These are phyloP conservation scores for Lichtheimia ramosa DNA, from an alignment of 371 early-diverging fungal genomes.

Conservation along the genomic window DNA sequence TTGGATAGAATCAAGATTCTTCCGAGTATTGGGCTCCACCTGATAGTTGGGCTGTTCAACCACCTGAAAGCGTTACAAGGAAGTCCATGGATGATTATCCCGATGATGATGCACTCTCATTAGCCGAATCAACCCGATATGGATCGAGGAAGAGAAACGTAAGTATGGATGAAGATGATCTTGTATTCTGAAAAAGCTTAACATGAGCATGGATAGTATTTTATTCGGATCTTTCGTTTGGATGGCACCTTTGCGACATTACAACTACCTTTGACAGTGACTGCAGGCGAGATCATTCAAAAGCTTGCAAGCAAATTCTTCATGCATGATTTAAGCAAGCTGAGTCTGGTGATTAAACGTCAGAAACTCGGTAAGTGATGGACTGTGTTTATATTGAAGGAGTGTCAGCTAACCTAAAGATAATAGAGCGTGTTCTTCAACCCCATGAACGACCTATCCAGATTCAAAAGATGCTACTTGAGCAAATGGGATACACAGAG, in stretches of 20 bases:
- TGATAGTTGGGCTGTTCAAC: slow-evolving; percentile 75
- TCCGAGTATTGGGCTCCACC: slow-evolving; percentile 63
- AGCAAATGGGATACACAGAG: slow-evolving; percentile 79
- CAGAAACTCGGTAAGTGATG: slow-evolving; percentile 52
- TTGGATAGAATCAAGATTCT: neutral
- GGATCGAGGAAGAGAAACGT: slow-evolving; percentile 30
- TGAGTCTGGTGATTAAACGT: slow-evolving; percentile 64
- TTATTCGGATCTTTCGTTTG: slow-evolving; percentile 63
- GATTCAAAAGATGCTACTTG: slow-evolving; percentile 65
- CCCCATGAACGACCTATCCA: slow-evolving; percentile 71
- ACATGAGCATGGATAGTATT: slow-evolving; percentile 24
- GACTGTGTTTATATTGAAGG: neutral
- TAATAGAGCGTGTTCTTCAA: slow-evolving; percentile 63
- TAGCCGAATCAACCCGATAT: slow-evolving; percentile 25
- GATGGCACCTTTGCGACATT: slow-evolving; percentile 80
- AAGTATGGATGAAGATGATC: neutral
- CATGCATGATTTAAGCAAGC: slow-evolving; percentile 68
- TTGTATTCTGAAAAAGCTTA: neutral
- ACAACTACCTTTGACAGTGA: slow-evolving; percentile 61
- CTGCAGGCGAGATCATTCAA: slow-evolving; percentile 70
- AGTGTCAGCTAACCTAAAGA: neutral
- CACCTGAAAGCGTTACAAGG: slow-evolving; percentile 25
- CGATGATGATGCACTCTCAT: slow-evolving; percentile 39
- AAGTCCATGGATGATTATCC: slow-evolving; percentile 24
- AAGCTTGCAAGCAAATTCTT: slow-evolving; percentile 77